Evolutionary conservation across 2,329 filamentous ascomycete species (phyloP), one percentile per base, ranked within the genome.

Genomic region (Thermochaetoides dissita): DNA sequence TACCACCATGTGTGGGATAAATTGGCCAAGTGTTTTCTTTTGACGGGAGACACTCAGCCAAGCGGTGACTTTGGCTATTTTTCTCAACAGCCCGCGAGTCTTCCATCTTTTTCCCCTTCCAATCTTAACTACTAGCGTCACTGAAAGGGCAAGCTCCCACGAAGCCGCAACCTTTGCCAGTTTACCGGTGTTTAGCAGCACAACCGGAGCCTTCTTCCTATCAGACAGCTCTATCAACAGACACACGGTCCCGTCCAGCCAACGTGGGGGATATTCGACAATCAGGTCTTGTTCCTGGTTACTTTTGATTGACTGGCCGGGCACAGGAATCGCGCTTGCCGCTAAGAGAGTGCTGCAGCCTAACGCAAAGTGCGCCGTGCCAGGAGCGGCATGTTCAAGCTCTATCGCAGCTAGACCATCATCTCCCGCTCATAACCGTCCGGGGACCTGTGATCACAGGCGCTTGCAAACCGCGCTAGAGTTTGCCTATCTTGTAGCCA

Each of bases 221-320:
- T 53, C 49, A 37, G 45, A 38, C 32, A 40, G 29, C 37, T 40
- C 39, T 38, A 33, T 39, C 42, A 37, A 33, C 46, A 46, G n/a
- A n/a, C 43, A 49, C 47, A 47, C 41, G 34, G 36, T 36, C 10
- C 36, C 38, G 30, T 44, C 17, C 17, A 24, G 17, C 17, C 17
- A 24, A 24, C 17, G 49, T 47, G 51, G 49, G 47, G 49, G 46
- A 44, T 52, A 49, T 53, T 17, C 30, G 34, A 39, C 41, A 32
- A 31, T 38, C 32, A 37, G 32, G 35, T 47, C 55, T 50, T 52
- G 51, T 51, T 50, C 49, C 52, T 55, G 47, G 54, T 3, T 24
- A 3, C 3, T 3, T 24, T 53, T 53, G 45, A 41, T 44, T 46
- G 38, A 51, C 49, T 51, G 45, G 30, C n/a, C 34, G 36, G 37